Base-by-base conservation (phyloP, 345 rosid genomes). In the Pelargonium nanum region DNA sequence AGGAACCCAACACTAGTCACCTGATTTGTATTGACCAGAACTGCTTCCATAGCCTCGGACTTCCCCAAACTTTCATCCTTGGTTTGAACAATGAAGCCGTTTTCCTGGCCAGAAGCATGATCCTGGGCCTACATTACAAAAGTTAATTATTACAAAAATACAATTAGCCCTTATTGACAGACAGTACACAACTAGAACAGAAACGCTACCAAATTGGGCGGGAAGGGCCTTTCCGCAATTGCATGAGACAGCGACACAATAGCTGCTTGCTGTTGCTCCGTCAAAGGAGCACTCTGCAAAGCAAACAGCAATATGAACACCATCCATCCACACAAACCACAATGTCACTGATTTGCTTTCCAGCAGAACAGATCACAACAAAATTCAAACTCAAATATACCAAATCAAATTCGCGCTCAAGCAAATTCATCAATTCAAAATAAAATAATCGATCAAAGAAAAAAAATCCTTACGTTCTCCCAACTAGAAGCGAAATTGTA, bases 21-120 rank as follows among this genome's bases (percentile, higher is more conserved):
- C 83, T 85, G 88, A 80, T 85, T 87, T 9, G 97, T 81, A 63
- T 87, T 93, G 77, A 85, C 87, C 75, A 89, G 75, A 74, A 89
- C 93, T 50, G 86, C 83, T 69, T 89, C 91, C 32, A 80, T 76
- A 9, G 84, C 82, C 58, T 83, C 87, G 56, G 91, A 68, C 54
- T 85, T 83, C n/a, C 88, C 80, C 20, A 79, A 62, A 25, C 63
- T 44, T 4, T 68, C 66, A 28, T 77, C 87, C 69, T 80, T 77
- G 1, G 75, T 63, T 19, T 82, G 64, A 58, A 78, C 80, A 20
- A 89, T 68, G 70, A 87, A 65, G 48, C 85, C 83, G 62, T 72
- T 84, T n/a, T 89, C 91, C 25, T 80, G 81, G 4, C 81, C 81
- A 1, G 69, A 67, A 59, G 66, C 68, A 65, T 80, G 79, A 73